Base-by-base conservation (phyloP, 2,329 filamentous ascomycete species). In the Colletotrichum melonis region DNA sequence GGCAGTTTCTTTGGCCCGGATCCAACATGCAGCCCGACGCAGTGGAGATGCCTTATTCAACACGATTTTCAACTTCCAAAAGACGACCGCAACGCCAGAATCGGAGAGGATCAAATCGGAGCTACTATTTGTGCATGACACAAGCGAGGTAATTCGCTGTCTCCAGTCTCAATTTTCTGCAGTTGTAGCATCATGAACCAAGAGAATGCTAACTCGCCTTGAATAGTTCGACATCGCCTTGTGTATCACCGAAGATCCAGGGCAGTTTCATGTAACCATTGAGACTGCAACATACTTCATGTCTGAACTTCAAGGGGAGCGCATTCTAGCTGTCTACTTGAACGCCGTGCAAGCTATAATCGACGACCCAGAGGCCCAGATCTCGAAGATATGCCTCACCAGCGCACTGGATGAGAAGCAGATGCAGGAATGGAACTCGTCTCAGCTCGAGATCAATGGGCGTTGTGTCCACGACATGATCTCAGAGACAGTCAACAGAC, bases 391-490 rank as follows among this genome's bases (percentile, higher is more conserved):
- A 9, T 26, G 32, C 14, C 66, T 72, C 11, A 24, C 70, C 8
- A 69, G 59, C 9, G 32, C 55, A 8, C 32, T 69, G 6, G 70
- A 72, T n/a, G 42, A 26, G 0, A 22, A 35, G 16, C 70, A 72
- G 42, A 9, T 72, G 11, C 16, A n/a, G 1, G 42, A 60, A 6
- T 72, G 70, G 70, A 64, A 64, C 24, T 55, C 59, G 1, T 12
- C 24, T 0, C 24, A 32, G 0, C 26, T 54, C 19, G 52, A 74
- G 8, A 77, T 77, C 14, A 58, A 63, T 26, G 63, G 65, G 4
- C 58, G 32, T 7, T 73, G 71, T n/a, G 59, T 73, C 7, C 71
- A 73, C 5, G 56, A 63, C 1, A 65, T 71, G 62, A 73, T 73
- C 12, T 59, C 62, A 0, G 56, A 73, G 5, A 70, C 56, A 1